Conservation (phyloP, 257 asterid species). For the Forsythia viridissima region DNA sequence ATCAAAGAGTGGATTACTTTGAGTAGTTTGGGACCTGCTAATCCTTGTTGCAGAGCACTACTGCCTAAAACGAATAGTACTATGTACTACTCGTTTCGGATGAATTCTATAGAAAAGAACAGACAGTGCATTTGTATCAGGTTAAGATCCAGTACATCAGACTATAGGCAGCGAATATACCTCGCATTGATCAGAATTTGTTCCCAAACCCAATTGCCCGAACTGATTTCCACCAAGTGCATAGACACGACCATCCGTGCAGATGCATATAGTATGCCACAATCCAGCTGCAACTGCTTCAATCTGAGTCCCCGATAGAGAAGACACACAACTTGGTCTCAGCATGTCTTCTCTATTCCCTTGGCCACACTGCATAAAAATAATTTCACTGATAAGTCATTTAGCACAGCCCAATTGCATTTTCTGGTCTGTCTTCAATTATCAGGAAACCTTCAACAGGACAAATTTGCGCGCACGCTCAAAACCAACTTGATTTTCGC, state of each 20-base stretch:
- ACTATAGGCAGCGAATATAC: slow-evolving; percentile 32
- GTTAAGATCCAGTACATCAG: slow-evolving; percentile 25
- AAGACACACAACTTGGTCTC: slow-evolving; percentile 60
- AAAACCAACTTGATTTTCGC: background rate
- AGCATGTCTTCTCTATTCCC: slow-evolving; percentile 63
- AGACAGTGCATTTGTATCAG: slow-evolving; percentile 32
- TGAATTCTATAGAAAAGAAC: slow-evolving; percentile 47
- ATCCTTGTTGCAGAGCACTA: slow-evolving; percentile 36
- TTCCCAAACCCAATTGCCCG: slow-evolving; percentile 77
- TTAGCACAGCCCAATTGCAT: background rate
- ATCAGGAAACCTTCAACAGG: background rate
- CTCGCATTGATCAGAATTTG: slow-evolving; percentile 60
- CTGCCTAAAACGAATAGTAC: slow-evolving; percentile 40
- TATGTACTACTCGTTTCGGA: slow-evolving; percentile 34
- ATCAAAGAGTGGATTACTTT: background rate
- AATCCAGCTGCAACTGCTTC: slow-evolving; percentile 73
- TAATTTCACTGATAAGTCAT: background rate
- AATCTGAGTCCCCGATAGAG: slow-evolving; percentile 45
- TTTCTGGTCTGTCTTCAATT: background rate
- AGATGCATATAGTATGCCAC: slow-evolving; percentile 70
- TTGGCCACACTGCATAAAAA: slow-evolving; percentile 69
- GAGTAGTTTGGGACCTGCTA: slow-evolving; percentile 30
- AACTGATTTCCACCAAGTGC: slow-evolving; percentile 84
- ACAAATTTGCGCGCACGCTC: background rate
- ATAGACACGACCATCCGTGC: slow-evolving; percentile 52